phyloP scores from a whole-genome alignment of 805 yeast genomes.

The Lipomyces spencermartinsiae region DNA sequence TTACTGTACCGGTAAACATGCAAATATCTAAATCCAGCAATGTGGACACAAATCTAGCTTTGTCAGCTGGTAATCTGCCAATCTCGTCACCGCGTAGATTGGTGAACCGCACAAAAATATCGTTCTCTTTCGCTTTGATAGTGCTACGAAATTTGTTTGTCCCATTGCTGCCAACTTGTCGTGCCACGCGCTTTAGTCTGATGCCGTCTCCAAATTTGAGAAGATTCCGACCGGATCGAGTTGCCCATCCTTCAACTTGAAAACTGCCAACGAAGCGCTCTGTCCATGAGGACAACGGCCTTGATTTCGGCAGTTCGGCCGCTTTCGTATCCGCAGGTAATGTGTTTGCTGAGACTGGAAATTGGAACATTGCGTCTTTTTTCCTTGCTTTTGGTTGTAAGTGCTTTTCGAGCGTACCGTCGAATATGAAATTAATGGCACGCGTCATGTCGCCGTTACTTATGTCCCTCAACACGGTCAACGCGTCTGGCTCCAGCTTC shows the following conservation, averaged over 20 bases:
- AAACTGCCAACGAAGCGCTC: slow-evolving; percentile 46
- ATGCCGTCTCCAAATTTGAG: slow-evolving; percentile 46
- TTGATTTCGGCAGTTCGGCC: background rate
- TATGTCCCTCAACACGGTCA: slow-evolving; percentile 11
- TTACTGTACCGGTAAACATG: slow-evolving; percentile 61
- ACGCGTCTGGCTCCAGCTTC: slow-evolving; percentile 11
- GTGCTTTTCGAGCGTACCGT: slow-evolving; percentile 26
- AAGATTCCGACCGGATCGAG: slow-evolving; percentile 45
- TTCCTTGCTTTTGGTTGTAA: background rate
- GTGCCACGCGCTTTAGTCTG: slow-evolving; percentile 39
- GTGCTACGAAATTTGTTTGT: slow-evolving; percentile 14
- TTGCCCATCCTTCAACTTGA: slow-evolving; percentile 49
- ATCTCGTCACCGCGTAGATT: slow-evolving; percentile 58
- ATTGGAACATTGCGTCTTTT: background rate
- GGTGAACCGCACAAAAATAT: slow-evolving; percentile 45
- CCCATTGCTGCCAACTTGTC: slow-evolving; percentile 10
- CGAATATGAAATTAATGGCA: slow-evolving; percentile 31
- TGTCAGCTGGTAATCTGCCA: slow-evolving; percentile 76
- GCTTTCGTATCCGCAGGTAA: background rate
- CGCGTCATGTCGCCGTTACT: slow-evolving; percentile 30
- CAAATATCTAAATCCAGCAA: slow-evolving; percentile 63
- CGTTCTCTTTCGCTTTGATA: slow-evolving; percentile 23
- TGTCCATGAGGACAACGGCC: slow-evolving; percentile 29
- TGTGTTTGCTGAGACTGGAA: background rate
- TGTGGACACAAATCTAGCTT: slow-evolving; percentile 70